Base-by-base conservation (phyloP, 257 asterid genomes). In the Penstemon eatonii region DNA sequence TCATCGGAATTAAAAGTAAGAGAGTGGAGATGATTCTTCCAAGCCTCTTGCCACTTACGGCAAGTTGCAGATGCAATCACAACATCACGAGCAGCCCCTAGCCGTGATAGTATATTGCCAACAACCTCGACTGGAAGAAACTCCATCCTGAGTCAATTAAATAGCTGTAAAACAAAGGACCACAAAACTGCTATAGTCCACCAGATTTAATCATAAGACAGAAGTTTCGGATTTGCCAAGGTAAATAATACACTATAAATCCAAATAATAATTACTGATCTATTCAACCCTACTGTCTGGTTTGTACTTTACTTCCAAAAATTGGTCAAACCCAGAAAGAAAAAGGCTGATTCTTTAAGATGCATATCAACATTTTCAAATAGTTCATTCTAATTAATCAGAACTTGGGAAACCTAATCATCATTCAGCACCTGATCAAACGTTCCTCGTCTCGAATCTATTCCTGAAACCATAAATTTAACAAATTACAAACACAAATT, bases 101-200 rank as follows among this genome's bases (percentile, higher is more conserved):
- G 86, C 44, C 81, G 78, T 38, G 96, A 87, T 12, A 91, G 79
- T 72, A 91, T 87, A 80, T 89, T 91, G 50, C 97, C 97, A 61
- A 91, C 82, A 41, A 91, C 96, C 88, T 91, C 95, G 72, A 91
- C 96, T 2, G 97, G 97, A 79, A 91, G 91, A 78, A 70, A 63
- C 75, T 91, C 95, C 97, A 91, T 91, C 13, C 33, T 56, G 25
- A 68, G 66, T 65, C 73, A 63, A 76, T 38, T 40, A 37, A 78
- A 70, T 39, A 56, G 67, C 69, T 52, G 39, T 66, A 59, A 68
- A 67, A 50, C 5, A 37, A 67, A 50, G 19, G 46, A 46, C 39
- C 79, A 62, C 55, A 25, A 53, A 19, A 52, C 6, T 56, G 73
- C 78, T 59, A 65, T 18, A 71, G 45, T 56, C 74, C 72, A 70